A percentile compares a stretch with the other conserved stretches of the same genome.
phyloP scores from a whole-genome alignment of 2,329 filamentous ascomycete genomes.

The Exophiala sp. region DNA sequence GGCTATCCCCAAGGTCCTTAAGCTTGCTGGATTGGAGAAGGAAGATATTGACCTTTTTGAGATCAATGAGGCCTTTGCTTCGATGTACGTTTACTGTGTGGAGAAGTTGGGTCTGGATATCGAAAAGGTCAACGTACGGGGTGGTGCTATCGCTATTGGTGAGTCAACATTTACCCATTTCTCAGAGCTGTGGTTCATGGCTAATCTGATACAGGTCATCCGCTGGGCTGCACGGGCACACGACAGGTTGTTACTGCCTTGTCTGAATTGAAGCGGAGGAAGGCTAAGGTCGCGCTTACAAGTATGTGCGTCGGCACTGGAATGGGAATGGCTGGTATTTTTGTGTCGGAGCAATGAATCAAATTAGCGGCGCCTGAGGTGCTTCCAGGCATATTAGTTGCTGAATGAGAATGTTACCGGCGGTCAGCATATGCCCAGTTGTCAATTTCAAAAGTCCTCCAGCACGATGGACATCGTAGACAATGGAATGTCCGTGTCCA shows the following conservation, averaged over 20 bases:
- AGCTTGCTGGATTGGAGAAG: conserved; percentile 78
- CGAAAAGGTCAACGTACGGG: conserved; percentile 95
- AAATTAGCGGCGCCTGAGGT: not conserved
- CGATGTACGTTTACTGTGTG: conserved; percentile 82
- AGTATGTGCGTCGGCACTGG: conserved; percentile 92
- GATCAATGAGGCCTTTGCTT: conserved; percentile 99
- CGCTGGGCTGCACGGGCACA: conserved; percentile 88
- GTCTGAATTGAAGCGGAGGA: conserved; percentile 80
- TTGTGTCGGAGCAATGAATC: conserved; percentile 59
- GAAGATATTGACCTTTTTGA: conserved; percentile 96
- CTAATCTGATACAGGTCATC: conserved; percentile 86
- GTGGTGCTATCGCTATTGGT: conserved; percentile 66
- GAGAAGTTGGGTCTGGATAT: conserved; percentile 78
- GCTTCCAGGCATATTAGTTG: no score
- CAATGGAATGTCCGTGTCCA: no score
- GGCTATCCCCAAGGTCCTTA: conserved; percentile 86
- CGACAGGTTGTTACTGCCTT: conserved; percentile 89
- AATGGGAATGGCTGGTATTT: conserved; percentile 83
- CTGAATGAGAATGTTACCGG: no score
- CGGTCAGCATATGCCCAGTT: no score
- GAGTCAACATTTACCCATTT: conserved; percentile 62
- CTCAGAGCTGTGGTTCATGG: conserved; percentile 72
- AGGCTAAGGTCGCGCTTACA: conserved; percentile 81
- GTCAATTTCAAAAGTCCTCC: no score
- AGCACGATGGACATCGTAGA: no score